Evolutionary conservation across 1,284 basidiomycete species (phyloP).

Genomic region (Kwoniella shivajii): DNA sequence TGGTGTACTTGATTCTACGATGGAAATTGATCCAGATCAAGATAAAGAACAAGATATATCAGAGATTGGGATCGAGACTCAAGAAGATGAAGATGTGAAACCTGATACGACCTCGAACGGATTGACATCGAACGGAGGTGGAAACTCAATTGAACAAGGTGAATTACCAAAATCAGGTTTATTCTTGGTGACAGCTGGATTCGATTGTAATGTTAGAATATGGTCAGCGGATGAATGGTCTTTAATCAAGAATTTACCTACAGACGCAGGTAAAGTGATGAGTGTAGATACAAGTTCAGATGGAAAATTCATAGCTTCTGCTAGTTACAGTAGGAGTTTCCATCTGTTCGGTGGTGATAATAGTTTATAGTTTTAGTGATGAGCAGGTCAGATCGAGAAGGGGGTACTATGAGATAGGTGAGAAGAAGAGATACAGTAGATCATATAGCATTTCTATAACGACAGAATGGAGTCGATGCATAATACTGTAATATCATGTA

Average conservation of each 20-base stretch:
- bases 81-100: conserved; percentile 12
- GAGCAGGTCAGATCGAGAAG: no score
- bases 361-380: conserved; percentile 33
- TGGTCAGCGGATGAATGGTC: conserved; percentile 99
- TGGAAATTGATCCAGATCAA: conserved; percentile 46
- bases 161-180: conserved; percentile 70
- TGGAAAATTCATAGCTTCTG: conserved; percentile 80
- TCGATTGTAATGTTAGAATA: conserved; percentile 91
- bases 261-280: conserved; percentile 97
- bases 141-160: no score
- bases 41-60: conserved; percentile 36
- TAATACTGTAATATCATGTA: no score
- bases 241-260: conserved; percentile 79
- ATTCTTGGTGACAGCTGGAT: conserved; percentile 90
- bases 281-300: conserved; percentile 86
- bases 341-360: conserved; percentile 78
- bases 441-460: no score
- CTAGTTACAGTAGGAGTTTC: conserved; percentile 91
- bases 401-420: neutral
- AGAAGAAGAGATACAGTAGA: neutral
- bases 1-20: conserved; percentile 40
- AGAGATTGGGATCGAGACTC: no score
- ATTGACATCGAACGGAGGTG: conserved; percentile 42
- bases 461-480: no score
- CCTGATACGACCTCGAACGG: conserved; percentile 30